These are phyloP conservation scores for Backusella tuberculispora DNA, from an alignment of 192 early-diverging fungal species.

Conservation along the genomic window DNA sequence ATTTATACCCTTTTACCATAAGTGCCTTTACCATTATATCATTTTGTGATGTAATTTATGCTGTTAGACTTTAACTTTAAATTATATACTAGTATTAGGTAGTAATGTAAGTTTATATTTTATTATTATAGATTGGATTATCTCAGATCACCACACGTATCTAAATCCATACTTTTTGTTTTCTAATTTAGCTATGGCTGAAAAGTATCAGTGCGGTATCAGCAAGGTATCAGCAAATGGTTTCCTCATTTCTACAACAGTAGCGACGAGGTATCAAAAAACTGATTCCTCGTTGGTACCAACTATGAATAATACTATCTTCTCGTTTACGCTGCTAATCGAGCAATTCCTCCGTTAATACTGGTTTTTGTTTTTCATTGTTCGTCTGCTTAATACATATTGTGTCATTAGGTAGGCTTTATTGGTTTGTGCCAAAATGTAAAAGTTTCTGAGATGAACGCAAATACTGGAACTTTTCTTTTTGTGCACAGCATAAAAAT, in stretches of 20 bases:
- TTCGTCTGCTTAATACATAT: neutral
- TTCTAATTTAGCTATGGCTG: too few relatives aligned
- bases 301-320: neutral
- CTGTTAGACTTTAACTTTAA: too few relatives aligned
- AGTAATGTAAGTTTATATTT: too few relatives aligned
- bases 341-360: conserved; percentile 3
- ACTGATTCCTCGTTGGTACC: neutral
- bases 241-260: neutral
- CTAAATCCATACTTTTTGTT: too few relatives aligned
- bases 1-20: too few relatives aligned
- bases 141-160: too few relatives aligned
- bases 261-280: neutral
- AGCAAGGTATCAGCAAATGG: too few relatives aligned
- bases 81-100: too few relatives aligned
- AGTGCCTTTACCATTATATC: too few relatives aligned
- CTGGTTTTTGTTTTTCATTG: neutral
- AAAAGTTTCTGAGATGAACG: neutral
- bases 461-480: conserved; percentile 24
- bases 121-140: too few relatives aligned
- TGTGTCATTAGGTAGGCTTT: conserved; percentile 11
- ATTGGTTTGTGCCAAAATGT: neutral
- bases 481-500: conserved; percentile 25
- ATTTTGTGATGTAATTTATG: too few relatives aligned
- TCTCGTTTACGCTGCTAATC: neutral
- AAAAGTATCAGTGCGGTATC: too few relatives aligned